Evolutionary conservation across 305 asterid species (phyloP).

Genomic region (Fraxinus albicans): DNA sequence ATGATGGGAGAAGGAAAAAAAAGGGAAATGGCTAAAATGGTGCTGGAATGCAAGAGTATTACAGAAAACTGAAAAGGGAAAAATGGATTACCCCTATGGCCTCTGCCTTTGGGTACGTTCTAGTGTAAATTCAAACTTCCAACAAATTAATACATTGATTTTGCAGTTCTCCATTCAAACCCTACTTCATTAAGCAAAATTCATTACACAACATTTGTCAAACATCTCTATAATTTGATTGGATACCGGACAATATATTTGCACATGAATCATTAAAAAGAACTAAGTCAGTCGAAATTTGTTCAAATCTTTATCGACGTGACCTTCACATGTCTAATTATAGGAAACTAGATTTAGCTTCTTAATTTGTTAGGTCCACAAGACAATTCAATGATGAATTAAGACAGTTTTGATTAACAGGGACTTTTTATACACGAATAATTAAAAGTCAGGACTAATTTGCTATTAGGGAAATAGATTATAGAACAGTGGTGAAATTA

Average conservation of each 20-base stretch:
- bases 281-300: neutral
- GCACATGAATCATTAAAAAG: neutral
- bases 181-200: neutral
- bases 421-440: neutral
- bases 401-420: neutral
- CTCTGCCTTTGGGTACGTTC: conserved; percentile 14
- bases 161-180: neutral
- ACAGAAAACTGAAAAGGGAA: conserved; percentile 17
- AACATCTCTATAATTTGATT: neutral
- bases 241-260: neutral
- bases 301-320: neutral
- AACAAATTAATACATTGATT: neutral
- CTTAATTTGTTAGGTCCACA: neutral
- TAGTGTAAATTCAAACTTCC: conserved; percentile 11
- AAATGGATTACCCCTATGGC: conserved; percentile 18
- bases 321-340: no score
- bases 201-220: neutral
- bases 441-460: neutral
- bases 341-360: neutral
- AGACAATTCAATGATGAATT: neutral
- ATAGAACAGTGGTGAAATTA: neutral
- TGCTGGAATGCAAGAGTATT: conserved; percentile 1
- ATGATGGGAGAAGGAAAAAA: neutral
- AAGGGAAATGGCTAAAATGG: conserved; percentile 5
- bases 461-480: neutral